Evolutionary conservation across 2,329 filamentous ascomycete genomes (phyloP), one percentile per base, ranked within the genome.

Genomic region (Cryphonectria japonica): DNA sequence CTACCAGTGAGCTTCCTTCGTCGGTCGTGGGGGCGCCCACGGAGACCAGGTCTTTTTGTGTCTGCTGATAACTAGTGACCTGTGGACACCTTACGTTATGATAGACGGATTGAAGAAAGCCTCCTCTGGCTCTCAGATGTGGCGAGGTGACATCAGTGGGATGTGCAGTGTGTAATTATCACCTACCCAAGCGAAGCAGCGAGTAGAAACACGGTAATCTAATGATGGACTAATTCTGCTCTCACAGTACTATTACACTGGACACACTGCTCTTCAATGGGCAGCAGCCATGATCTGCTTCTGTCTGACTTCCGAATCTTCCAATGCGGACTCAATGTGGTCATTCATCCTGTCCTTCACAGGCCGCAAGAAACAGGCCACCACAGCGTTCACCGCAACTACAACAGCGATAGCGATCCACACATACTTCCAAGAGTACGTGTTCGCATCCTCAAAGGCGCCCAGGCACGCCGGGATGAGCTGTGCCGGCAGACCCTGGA

Each of bases 271-370:
- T 29, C 19, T 5, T 37, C n/a, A 57, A 13, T n/a, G 26, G 2
- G 29, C 34, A 59, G 34, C 52, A 43, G 65, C 54, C 54, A 67
- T 67, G 39, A 67, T 69, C 34, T 71, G 69, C 41, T 66, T 71
- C 6, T 66, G 41, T 32, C 69, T 62, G 7, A 64, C 66, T 39
- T 71, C 69, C 2, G 69, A 69, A n/a, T 69, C 62, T 41, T 71
- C 62, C 22, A 71, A 19, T 22, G 69, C 69, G 14, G 69, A 69
- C 66, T 71, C 69, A 19, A 66, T 37, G 65, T 71, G 69, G 7
- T 65, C 60, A 34, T 71, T 71, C 66, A 71, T 71, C 34, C 37
- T 69, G 4, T 43, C 62, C 8, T 60, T 61, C 32, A 71, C 69
- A 13, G 66, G 67, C 34, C 69, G 60, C 9, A 71, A n/a, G 16